Evolutionary conservation across 2,329 filamentous ascomycete genomes (phyloP).

Genomic region (Arthrobotrys pseudoclavata): DNA sequence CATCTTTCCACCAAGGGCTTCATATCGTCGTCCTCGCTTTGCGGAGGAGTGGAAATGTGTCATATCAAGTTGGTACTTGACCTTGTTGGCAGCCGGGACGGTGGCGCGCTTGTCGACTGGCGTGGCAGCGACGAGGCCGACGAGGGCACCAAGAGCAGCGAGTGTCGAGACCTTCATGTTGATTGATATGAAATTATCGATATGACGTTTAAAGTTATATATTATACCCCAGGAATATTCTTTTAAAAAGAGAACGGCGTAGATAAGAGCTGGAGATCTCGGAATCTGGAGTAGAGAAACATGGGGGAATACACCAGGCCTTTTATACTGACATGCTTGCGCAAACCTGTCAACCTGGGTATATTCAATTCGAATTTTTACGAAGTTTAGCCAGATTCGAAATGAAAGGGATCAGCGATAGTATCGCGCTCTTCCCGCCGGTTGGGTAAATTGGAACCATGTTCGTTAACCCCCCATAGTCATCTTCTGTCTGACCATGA

Average conservation of each 20-base stretch:
- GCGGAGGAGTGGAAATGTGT: constrained; percentile 58
- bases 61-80: constrained; percentile 60
- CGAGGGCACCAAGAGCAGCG: constrained; percentile 38
- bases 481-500: constrained; percentile 34
- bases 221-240: constrained; percentile 32
- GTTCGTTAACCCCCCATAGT: constrained; percentile 18
- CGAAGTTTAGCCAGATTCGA: constrained; percentile 55
- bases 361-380: constrained; percentile 24
- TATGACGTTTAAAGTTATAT: constrained; percentile 21
- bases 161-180: constrained; percentile 58
- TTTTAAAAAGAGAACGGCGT: constrained; percentile 16
- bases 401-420: constrained; percentile 55
- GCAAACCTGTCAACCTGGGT: constrained; percentile 30
- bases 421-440: constrained; percentile 52
- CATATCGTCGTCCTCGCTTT: constrained; percentile 57
- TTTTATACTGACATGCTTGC: constrained; percentile 46
- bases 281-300: constrained; percentile 51
- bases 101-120: constrained; percentile 53
- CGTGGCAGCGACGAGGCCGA: constrained; percentile 50
- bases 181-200: constrained; percentile 33
- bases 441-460: constrained; percentile 53
- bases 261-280: constrained; percentile 50
- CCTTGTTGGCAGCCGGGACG: constrained; percentile 51
- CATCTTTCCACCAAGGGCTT: constrained; percentile 58
- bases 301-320: constrained; percentile 53